Base-by-base conservation (phyloP, 495 filamentous ascomycete genomes). In the Apodospora peruviana region DNA sequence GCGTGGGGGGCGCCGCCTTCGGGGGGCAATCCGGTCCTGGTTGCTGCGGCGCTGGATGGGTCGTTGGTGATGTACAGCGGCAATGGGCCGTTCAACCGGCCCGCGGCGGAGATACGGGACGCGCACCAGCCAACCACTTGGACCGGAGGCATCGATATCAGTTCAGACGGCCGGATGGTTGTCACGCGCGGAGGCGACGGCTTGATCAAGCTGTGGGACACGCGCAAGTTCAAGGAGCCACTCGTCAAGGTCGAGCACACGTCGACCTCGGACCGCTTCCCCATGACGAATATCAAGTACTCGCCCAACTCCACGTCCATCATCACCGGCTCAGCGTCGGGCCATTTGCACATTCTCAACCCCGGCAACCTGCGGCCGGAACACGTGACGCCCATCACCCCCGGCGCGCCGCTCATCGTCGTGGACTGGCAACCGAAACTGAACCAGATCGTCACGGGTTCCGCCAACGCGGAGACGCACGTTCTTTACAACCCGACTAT, bases 381-480 rank as follows among this genome's bases (percentile, higher is more conserved):
- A 60, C 79, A 91, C 21, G 80, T 90, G 47, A 93, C 91, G 4
- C 74, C 88, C 14, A 82, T 98, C 23, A 95, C 93, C 0, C 85
- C 87, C 0, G 84, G 85, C 5, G 86, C 83, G 3, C 80, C 91
- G 0, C 69, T 97, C 19, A 87, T 96, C 50, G 81, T 84, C 4
- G 88, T 94, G 14, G 73, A 87, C 48, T 97, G 94, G 91, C 91
- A 96, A 59, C 73, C 87, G 19, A 94, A 89, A 64, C 81, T 98
- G 47, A 97, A 98, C 61, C 93, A 98, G 62, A 96, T 98, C 53
- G 65, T 97, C 51, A 95, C 91, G 2, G 91, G 91, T 47, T 96
- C 91, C 35, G 87, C 88, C 34, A 93, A 95, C 58, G 82, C 84
- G 41, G 87, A 91, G 65, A 86, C 86, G 4, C 91, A 90, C 61